Conservation (phyloP, 2,329 filamentous ascomycete genomes). For the Xylaria sp. region DNA sequence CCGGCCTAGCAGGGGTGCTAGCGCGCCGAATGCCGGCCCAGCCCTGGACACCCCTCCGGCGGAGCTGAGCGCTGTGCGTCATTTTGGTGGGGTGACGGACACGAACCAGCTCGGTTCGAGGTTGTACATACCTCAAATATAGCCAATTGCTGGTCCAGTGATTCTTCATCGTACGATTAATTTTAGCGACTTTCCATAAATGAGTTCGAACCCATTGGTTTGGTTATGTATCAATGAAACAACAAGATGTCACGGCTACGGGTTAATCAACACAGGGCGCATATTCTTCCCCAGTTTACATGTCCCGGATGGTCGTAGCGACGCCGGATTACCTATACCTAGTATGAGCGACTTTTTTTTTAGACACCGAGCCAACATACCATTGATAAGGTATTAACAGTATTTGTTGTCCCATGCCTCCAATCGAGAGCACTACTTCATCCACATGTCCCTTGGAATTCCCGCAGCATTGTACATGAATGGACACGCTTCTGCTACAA, state of each 20-base stretch:
- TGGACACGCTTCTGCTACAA: background rate
- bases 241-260: background rate
- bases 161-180: background rate
- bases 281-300: constrained; percentile 6
- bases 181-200: background rate
- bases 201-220: too few species aligned
- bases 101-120: background rate
- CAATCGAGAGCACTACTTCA: constrained; percentile 1
- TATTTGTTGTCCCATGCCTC: background rate
- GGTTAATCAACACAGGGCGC: background rate
- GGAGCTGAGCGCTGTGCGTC: constrained; percentile 33
- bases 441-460: constrained; percentile 18
- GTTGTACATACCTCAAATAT: too few species aligned
- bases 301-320: constrained; percentile 1
- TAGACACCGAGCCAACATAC: background rate
- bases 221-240: background rate
- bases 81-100: constrained; percentile 26
- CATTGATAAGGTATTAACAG: background rate
- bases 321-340: background rate
- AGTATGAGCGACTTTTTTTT: constrained; percentile 22
- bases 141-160: background rate
- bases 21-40: constrained; percentile 31
- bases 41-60: constrained; percentile 6
- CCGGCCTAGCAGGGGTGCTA: constrained; percentile 8
- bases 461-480: constrained; percentile 19